Conservation (phyloP, 495 filamentous ascomycete genomes). For the Aspergillus haitiensis region DNA sequence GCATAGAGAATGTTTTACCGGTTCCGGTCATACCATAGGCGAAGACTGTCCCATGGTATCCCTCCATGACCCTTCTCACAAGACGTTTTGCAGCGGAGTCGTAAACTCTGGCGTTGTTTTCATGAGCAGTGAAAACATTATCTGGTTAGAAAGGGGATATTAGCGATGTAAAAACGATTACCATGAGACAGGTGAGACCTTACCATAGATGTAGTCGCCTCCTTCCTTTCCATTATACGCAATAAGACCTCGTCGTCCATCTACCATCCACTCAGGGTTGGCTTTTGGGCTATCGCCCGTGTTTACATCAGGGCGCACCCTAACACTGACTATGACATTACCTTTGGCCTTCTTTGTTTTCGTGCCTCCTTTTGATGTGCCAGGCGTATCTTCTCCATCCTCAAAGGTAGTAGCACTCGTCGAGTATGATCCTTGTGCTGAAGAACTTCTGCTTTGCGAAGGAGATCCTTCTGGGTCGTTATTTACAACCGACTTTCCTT, state of each 20-base stretch:
- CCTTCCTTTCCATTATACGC: slow-evolving; percentile 84
- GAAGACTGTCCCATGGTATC: slow-evolving; percentile 97
- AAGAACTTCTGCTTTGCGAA: slow-evolving; percentile 85
- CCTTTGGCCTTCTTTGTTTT: slow-evolving; percentile 72
- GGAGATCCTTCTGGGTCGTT: slow-evolving; percentile 73
- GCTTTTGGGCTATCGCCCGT: slow-evolving; percentile 58
- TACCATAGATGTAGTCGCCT: slow-evolving; percentile 91
- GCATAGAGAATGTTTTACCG: slow-evolving; percentile 99
- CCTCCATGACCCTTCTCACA: slow-evolving; percentile 96
- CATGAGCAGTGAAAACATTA: slow-evolving; percentile 90
- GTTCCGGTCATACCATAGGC: slow-evolving; percentile 99
- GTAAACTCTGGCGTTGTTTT: slow-evolving; percentile 92
- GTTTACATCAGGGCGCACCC: slow-evolving; percentile 79
- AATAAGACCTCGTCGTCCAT: slow-evolving; percentile 78
- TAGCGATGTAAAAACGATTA: background rate
- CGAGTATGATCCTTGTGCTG: slow-evolving; percentile 85
- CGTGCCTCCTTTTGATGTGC: slow-evolving; percentile 31
- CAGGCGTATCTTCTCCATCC: slow-evolving; percentile 50
- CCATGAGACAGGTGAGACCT: slow-evolving; percentile 20
- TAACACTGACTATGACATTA: slow-evolving; percentile 93
- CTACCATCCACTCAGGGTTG: slow-evolving; percentile 89
- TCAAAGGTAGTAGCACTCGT: slow-evolving; percentile 88
- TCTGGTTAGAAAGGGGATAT: slow-evolving; percentile 50
- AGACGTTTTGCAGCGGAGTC: slow-evolving; percentile 90
- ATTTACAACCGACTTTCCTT: slow-evolving; percentile 67